These are phyloP conservation scores for Cadophora luteo-olivacea DNA, from an alignment of 2,329 filamentous ascomycete species.

Conservation along the genomic window DNA sequence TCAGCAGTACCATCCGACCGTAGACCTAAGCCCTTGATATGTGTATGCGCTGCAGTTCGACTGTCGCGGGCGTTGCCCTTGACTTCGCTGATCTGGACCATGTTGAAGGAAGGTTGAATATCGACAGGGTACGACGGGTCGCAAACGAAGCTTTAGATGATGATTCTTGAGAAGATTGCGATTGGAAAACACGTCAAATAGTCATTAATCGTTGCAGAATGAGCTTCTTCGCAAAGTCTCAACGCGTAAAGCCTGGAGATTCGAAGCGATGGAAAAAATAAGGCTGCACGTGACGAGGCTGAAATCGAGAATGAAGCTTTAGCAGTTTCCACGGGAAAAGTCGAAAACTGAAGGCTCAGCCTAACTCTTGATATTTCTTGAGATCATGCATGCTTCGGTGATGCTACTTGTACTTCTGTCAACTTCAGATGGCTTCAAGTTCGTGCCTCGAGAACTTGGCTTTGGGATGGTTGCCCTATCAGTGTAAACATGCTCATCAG, in stretches of 20 bases:
- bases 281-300: conserved; percentile 9
- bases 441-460: no score
- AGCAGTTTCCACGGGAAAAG: no score
- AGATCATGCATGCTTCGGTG: no score
- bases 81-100: conserved; percentile 93
- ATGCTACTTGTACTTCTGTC: no score
- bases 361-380: no score
- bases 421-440: no score
- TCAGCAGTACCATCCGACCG: conserved; percentile 87
- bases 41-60: conserved; percentile 94
- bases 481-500: neutral
- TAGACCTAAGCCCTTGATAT: conserved; percentile 94
- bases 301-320: neutral
- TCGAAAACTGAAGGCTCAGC: no score
- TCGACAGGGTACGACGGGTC: neutral
- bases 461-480: no score
- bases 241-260: conserved; percentile 18
- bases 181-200: conserved; percentile 20
- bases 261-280: conserved; percentile 13
- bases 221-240: conserved; percentile 19
- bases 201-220: conserved; percentile 21
- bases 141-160: neutral
- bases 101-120: conserved; percentile 48
- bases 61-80: conserved; percentile 95
- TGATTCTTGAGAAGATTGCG: conserved; percentile 9